These are phyloP conservation scores for Fusarium keratoplasticum DNA, from an alignment of 2,329 filamentous ascomycete species.

Conservation along the genomic window DNA sequence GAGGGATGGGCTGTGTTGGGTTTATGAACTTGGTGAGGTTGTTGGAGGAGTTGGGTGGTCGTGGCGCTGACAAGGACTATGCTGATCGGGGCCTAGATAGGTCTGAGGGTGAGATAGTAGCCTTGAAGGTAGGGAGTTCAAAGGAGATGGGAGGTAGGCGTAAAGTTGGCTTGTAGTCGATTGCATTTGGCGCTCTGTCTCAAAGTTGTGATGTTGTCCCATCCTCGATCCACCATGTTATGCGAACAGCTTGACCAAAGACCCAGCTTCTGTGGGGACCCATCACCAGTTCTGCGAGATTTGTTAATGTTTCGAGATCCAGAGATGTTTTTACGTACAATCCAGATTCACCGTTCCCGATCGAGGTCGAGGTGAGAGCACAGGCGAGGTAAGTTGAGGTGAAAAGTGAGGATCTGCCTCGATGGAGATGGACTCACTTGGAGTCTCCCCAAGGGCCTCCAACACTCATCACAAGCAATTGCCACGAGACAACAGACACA, in stretches of 20 bases:
- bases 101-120: not conserved
- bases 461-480: not conserved
- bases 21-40: not conserved
- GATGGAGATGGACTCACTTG: not conserved
- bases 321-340: conserved; percentile 31
- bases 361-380: not conserved
- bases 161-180: not conserved
- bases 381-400: conserved; percentile 10
- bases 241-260: not conserved
- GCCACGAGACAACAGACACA: not conserved
- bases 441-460: not conserved
- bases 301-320: not conserved
- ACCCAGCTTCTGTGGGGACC: not conserved
- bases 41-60: not conserved
- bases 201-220: not conserved
- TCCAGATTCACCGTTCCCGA: conserved; percentile 5
- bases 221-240: not conserved
- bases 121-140: not conserved
- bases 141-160: not conserved
- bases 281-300: not conserved
- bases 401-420: not conserved
- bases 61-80: not conserved
- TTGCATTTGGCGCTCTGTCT: not conserved
- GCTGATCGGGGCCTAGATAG: not conserved
- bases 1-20: not conserved